These are phyloP conservation scores for Pezicula rhizophila DNA, from an alignment of 2,329 filamentous ascomycete species.

Conservation along the genomic window DNA sequence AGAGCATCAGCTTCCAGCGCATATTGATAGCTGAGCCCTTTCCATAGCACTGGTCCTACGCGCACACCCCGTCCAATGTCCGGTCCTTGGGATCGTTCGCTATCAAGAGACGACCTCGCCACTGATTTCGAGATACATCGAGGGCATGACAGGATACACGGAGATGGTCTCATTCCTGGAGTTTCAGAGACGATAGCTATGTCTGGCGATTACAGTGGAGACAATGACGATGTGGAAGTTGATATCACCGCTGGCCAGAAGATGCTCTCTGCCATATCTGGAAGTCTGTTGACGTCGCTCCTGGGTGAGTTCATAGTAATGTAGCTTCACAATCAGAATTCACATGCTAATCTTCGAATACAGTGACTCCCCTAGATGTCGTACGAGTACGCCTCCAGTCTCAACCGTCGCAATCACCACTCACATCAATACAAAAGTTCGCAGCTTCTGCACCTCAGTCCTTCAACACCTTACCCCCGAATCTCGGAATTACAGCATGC, in stretches of 20 bases:
- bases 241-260: conserved; percentile 81
- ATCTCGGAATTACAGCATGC: conserved; percentile 88
- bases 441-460: conserved; percentile 44
- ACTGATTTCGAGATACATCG: conserved; percentile 12
- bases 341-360: not conserved
- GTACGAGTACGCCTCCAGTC: conserved; percentile 93
- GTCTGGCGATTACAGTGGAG: conserved; percentile 10
- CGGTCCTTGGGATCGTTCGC: conserved; percentile 15
- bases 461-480: conserved; percentile 67
- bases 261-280: conserved; percentile 90
- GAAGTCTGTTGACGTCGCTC: conserved; percentile 83
- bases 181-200: conserved; percentile 21
- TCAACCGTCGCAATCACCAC: conserved; percentile 52
- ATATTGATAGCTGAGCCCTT: not conserved
- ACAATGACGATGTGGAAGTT: conserved; percentile 34
- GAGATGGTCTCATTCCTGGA: conserved; percentile 21
- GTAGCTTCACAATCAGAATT: conserved; percentile 3
- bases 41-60: not conserved
- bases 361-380: conserved; percentile 93
- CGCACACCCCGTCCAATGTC: conserved; percentile 14
- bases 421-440: conserved; percentile 47
- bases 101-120: conserved; percentile 14
- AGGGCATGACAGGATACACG: conserved; percentile 24
- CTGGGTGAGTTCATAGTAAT: conserved; percentile 55
- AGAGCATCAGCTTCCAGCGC: not conserved